Evolutionary conservation across 305 asterid species (phyloP), one percentile per base, ranked within the genome.

Genomic region (Fraxinus latifolia): DNA sequence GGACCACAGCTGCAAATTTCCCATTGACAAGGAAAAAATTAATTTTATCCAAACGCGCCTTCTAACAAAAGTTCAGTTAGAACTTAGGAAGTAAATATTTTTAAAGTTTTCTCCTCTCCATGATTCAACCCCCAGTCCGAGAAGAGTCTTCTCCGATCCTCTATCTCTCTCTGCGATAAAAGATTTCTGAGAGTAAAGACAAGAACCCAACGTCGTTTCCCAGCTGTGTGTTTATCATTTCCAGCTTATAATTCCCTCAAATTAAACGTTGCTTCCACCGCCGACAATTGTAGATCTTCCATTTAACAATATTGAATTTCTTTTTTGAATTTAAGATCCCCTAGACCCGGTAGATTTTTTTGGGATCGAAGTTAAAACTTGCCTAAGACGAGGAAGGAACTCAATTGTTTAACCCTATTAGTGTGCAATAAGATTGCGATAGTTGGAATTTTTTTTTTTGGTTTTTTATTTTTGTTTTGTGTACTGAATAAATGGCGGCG

Each of bases 401-500:
- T 81, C 60, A 62, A 70, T 74, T 75, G 77, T 77, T 60, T 75
- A 68, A 78, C 81, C 78, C 44, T 27, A 58, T 83, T 84, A 83
- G 79, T 70, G 79, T 79, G 76, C 83, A 86, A 88, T 86, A 87
- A 62, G 82, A 50, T 34, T 80, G 83, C 39, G 87, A 83, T 85
- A 85, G 90, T 72, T 82, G 33, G 32, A 4, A 9, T 0, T 21
- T 60, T 60, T 29, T 29, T 29, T 29, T 42, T 83, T 81, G 80
- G 73, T 85, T 34, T 76, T 17, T 83, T 76, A 58, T 65, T 67
- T 27, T 67, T 27, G 37, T 4, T 29, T 4, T 3, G 74, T 67
- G 37, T 33, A 55, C 50, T 70, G 84, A 33, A 21, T 77, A 82
- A 47, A 89, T 89, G 94, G 90, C 90, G 76, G 87, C 91, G 83